A percentile compares a stretch with the other conserved stretches of the same genome.
Evolutionary conservation across 768 basidiomycete genomes (phyloP).

Genomic region (Suillus brevipes): DNA sequence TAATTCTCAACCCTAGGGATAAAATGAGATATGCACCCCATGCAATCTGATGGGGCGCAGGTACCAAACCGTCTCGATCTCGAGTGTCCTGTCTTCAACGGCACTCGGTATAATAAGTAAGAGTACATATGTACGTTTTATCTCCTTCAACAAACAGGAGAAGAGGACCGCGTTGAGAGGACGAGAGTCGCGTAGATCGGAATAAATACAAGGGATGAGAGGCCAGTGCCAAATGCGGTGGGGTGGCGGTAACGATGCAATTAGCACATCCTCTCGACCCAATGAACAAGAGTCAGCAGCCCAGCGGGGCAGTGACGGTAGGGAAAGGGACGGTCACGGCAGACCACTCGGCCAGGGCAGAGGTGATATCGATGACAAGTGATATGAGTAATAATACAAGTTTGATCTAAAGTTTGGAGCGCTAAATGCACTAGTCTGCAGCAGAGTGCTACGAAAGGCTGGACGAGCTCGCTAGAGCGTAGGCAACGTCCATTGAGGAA

Average conservation of each 20-base stretch:
- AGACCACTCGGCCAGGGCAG: slow-evolving; percentile 13
- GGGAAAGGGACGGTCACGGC: slow-evolving; percentile 20
- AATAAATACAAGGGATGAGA: slow-evolving; percentile 2
- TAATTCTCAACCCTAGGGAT: slow-evolving; percentile 3
- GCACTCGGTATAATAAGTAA: slow-evolving; percentile 3
- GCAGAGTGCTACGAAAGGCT: slow-evolving; percentile 21
- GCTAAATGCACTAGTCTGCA: slow-evolving; percentile 15
- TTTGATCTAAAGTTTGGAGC: slow-evolving; percentile 13
- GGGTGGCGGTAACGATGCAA: slow-evolving; percentile 3
- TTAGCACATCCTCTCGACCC: slow-evolving; percentile 10
- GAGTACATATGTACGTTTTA: slow-evolving; percentile 9
- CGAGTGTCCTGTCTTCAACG: slow-evolving; percentile 2
- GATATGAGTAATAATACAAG: slow-evolving; percentile 38
- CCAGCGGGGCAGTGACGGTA: slow-evolving; percentile 23
- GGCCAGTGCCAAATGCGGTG: slow-evolving; percentile 1
- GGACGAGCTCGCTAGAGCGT: slow-evolving; percentile 22
- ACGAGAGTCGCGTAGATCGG: slow-evolving; percentile 1
- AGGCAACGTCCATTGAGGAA: slow-evolving; percentile 21
- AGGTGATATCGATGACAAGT: slow-evolving; percentile 24
- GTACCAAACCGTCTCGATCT: neutral
- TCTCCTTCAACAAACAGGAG: slow-evolving; percentile 3
- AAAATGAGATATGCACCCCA: slow-evolving; percentile 1
- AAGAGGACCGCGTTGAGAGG: neutral
- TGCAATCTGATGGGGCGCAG: neutral
- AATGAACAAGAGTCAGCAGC: slow-evolving; percentile 13